Conservation (phyloP, 108 stramenopile species). For the Discostella pseudostelligera region DNA sequence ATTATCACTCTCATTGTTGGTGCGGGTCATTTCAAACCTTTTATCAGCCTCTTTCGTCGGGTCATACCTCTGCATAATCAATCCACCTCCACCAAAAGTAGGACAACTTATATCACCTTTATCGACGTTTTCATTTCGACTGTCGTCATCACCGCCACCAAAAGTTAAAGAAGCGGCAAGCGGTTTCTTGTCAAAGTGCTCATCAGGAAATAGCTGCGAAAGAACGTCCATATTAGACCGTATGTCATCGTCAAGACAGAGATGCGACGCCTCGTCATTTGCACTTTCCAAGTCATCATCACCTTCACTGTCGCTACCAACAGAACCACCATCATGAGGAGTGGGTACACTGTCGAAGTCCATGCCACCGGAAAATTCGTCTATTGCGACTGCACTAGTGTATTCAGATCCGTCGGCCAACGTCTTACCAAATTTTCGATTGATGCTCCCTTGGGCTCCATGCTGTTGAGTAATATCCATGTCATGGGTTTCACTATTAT, state of each 20-base stretch:
- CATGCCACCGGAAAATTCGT: constrained; percentile 58
- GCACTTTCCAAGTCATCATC: constrained; percentile 12
- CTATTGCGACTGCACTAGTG: constrained; percentile 22
- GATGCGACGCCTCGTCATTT: constrained; percentile 22
- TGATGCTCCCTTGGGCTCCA: constrained; percentile 1
- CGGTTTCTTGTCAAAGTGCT: constrained; percentile 40
- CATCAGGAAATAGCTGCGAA: constrained; percentile 19
- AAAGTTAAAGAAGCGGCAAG: constrained; percentile 44
- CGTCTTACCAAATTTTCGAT: constrained; percentile 8
- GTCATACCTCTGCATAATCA: constrained; percentile 45
- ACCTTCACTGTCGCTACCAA: constrained; percentile 1
- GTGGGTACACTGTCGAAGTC: constrained; percentile 26
- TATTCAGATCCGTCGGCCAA: constrained; percentile 11
- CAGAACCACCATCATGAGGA: constrained; percentile 27
- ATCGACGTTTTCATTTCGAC: not conserved
- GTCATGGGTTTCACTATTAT: constrained; percentile 4
- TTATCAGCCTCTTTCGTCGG: constrained; percentile 48
- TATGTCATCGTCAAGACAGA: constrained; percentile 56
- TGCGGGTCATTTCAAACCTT: constrained; percentile 31
- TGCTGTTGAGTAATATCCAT: constrained; percentile 4
- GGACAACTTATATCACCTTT: not conserved
- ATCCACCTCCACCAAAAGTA: constrained; percentile 11
- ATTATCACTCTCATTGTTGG: constrained; percentile 17
- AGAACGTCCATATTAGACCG: constrained; percentile 50
- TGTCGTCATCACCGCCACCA: not conserved